Evolutionary conservation across 805 yeast species (phyloP).

Genomic region (Metschnikowia orientalis): DNA sequence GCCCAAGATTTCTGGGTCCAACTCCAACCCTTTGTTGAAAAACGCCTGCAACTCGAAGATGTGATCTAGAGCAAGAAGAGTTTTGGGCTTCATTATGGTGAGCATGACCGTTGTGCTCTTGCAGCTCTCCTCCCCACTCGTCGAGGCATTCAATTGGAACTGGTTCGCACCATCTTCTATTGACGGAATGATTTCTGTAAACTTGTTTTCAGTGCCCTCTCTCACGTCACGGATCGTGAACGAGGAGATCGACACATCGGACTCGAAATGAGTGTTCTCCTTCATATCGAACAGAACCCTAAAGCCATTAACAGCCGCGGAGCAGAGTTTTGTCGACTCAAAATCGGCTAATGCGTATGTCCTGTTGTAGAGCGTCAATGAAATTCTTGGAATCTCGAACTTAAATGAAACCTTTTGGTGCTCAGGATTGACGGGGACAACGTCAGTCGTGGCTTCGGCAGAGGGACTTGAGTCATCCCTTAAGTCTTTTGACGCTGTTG

Average conservation of each 20-base stretch:
- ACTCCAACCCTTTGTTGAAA: constrained; percentile 45
- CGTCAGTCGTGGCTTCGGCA: neutral
- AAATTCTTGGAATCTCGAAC: constrained; percentile 58
- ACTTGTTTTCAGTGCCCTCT: constrained; percentile 56
- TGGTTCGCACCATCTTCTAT: constrained; percentile 62
- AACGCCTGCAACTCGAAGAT: constrained; percentile 70
- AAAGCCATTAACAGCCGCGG: constrained; percentile 52
- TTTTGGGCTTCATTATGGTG: constrained; percentile 74
- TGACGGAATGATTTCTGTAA: constrained; percentile 77
- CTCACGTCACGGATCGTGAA: constrained; percentile 78
- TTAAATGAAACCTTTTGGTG: constrained; percentile 41
- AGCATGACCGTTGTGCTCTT: constrained; percentile 47
- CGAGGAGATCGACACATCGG: constrained; percentile 63
- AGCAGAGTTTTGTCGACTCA: constrained; percentile 30
- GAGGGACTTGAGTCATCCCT: neutral
- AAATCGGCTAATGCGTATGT: constrained; percentile 38
- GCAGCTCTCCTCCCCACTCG: constrained; percentile 36
- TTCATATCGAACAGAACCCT: constrained; percentile 48
- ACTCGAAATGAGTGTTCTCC: constrained; percentile 50
- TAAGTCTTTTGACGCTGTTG: constrained; percentile 3
- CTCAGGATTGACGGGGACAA: constrained; percentile 21
- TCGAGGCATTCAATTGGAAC: constrained; percentile 52
- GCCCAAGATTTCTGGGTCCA: constrained; percentile 15
- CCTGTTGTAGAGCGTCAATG: constrained; percentile 56
- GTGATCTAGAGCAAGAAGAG: constrained; percentile 82